Evolutionary conservation across 2,329 filamentous ascomycete species (phyloP).

Genomic region (Xylaria sp.): DNA sequence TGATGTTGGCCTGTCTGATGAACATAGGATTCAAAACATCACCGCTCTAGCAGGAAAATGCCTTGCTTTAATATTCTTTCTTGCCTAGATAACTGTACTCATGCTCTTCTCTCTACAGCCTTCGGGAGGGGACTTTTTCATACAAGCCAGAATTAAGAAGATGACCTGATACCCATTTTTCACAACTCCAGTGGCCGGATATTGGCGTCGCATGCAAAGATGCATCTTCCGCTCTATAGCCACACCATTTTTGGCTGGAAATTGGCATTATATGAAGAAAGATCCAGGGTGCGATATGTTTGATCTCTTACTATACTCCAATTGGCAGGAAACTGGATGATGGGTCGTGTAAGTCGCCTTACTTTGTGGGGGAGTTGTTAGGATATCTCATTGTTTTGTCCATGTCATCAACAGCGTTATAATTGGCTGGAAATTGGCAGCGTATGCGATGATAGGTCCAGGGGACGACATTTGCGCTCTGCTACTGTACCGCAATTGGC

Average conservation of each 20-base stretch:
- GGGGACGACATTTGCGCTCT: background rate
- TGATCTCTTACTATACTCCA: background rate
- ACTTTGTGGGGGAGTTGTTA: background rate
- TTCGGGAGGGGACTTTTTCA: background rate
- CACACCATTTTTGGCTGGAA: background rate
- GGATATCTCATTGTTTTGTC: background rate
- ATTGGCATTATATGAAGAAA: background rate
- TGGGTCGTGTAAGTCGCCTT: background rate
- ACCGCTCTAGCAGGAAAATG: background rate
- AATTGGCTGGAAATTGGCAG: background rate
- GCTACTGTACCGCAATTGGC: background rate
- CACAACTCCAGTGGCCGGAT: background rate
- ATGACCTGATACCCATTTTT: background rate
- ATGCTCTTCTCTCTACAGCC: too few relatives aligned
- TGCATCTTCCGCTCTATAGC: background rate
- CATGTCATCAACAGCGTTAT: background rate
- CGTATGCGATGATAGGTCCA: background rate
- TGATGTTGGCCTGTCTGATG: background rate
- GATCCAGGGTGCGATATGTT: background rate
- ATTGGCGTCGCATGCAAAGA: background rate
- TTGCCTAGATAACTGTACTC: background rate
- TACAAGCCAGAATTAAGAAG: background rate
- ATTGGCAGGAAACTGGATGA: background rate
- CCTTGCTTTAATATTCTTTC: background rate
- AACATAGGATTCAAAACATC: background rate